These are phyloP conservation scores for Anisodus acutangulus DNA, from an alignment of 257 asterid species.

Conservation along the genomic window DNA sequence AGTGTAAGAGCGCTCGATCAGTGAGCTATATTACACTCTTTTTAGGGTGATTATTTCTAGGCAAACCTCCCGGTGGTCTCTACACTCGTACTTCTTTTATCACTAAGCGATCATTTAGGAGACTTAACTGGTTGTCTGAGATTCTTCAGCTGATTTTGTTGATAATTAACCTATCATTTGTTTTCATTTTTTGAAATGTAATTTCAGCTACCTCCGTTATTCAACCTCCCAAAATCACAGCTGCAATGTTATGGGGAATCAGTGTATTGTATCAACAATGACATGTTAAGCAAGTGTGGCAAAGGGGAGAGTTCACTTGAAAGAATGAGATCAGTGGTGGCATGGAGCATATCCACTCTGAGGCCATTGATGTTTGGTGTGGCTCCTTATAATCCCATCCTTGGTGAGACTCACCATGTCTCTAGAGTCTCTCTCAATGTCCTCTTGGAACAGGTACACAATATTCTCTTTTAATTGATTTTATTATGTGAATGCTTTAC, in stretches of 20 bases:
- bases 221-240: slow-evolving; percentile 92
- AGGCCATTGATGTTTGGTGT: slow-evolving; percentile 78
- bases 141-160: background rate
- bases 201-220: slow-evolving; percentile 79
- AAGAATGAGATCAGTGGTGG: slow-evolving; percentile 64
- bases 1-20: too few relatives aligned
- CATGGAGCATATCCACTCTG: slow-evolving; percentile 77
- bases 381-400: slow-evolving; percentile 88
- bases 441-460: slow-evolving; percentile 71
- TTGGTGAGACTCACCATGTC: slow-evolving; percentile 96
- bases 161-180: background rate
- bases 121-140: background rate
- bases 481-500: background rate
- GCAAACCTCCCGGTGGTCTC: too few relatives aligned
- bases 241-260: slow-evolving; percentile 84
- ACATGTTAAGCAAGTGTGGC: slow-evolving; percentile 61
- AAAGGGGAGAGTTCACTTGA: slow-evolving; percentile 50
- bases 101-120: too few relatives aligned
- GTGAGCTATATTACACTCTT: too few relatives aligned
- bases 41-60: too few relatives aligned
- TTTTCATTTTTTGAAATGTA: background rate
- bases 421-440: slow-evolving; percentile 67
- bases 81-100: too few relatives aligned
- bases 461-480: background rate
- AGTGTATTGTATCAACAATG: slow-evolving; percentile 52